These are phyloP conservation scores for Polyporus arcularius DNA, from an alignment of 768 basidiomycete species.

Conservation along the genomic window DNA sequence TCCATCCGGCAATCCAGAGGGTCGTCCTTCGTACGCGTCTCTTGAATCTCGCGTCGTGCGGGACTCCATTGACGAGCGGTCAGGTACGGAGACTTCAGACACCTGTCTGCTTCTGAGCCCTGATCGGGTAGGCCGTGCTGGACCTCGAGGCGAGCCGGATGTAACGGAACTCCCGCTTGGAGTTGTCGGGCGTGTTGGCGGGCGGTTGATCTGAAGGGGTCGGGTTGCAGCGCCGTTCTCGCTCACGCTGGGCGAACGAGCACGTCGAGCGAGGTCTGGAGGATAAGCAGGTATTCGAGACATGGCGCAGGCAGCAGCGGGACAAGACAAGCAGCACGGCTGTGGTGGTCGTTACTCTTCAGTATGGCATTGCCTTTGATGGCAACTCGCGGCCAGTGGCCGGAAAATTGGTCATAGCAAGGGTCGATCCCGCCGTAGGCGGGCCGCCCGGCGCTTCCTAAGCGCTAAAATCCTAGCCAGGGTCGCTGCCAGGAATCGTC, in stretches of 20 bases:
- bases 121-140: constrained; percentile 67
- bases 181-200: constrained; percentile 51
- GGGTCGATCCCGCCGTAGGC: no score
- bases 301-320: constrained; percentile 8
- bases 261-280: constrained; percentile 41
- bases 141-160: constrained; percentile 44
- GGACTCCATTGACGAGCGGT: constrained; percentile 49
- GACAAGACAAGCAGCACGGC: background rate
- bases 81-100: constrained; percentile 55
- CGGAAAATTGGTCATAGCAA: no score
- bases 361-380: constrained; percentile 9
- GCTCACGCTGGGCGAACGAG: constrained; percentile 43
- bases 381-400: constrained; percentile 4
- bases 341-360: constrained; percentile 15
- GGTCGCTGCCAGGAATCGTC: no score
- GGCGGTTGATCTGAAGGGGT: constrained; percentile 63
- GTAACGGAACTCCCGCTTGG: constrained; percentile 44
- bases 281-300: constrained; percentile 23
- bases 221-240: constrained; percentile 38
- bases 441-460: no score
- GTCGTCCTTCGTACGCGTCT: constrained; percentile 38
- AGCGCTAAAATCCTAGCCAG: no score
- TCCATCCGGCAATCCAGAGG: constrained; percentile 34
- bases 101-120: constrained; percentile 57
- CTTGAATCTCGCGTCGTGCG: constrained; percentile 31